Conservation (phyloP, 2,329 filamentous ascomycete species). For the Biscogniauxia mediterranea region DNA sequence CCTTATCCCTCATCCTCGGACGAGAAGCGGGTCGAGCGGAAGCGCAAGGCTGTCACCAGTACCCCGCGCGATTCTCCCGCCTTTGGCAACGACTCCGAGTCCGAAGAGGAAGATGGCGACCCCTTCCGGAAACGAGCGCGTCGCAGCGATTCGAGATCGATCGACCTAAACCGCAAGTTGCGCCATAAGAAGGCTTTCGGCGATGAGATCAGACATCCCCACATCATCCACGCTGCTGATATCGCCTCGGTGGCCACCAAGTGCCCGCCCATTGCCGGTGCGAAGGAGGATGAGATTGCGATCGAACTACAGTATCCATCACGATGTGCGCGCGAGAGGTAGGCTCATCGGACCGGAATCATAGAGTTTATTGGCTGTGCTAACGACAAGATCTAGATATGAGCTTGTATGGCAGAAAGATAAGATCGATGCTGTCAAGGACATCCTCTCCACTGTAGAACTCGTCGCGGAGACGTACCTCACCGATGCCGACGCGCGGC, state of each 20-base stretch:
- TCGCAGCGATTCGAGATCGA: conserved; percentile 38
- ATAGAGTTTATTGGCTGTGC: conserved; percentile 11
- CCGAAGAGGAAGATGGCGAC: conserved; percentile 52
- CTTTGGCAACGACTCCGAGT: conserved; percentile 47
- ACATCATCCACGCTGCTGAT: conserved; percentile 58
- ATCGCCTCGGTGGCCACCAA: conserved; percentile 51
- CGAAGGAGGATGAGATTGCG: conserved; percentile 51
- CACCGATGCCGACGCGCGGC: conserved; percentile 63
- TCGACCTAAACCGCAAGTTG: conserved; percentile 48
- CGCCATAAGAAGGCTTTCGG: conserved; percentile 47
- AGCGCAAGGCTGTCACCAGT: conserved; percentile 45
- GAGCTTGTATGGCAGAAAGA: conserved; percentile 77
- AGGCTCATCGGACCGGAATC: conserved; percentile 25
- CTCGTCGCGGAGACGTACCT: conserved; percentile 76
- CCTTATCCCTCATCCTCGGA: conserved; percentile 35
- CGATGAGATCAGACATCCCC: conserved; percentile 39
- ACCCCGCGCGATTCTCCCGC: conserved; percentile 44
- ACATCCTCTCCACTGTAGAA: conserved; percentile 68
- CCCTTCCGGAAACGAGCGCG: conserved; percentile 53
- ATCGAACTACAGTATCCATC: conserved; percentile 85
- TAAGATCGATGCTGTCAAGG: conserved; percentile 72
- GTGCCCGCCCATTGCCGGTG: conserved; percentile 50
- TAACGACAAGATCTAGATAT: conserved; percentile 48
- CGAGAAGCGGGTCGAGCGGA: conserved; percentile 37
- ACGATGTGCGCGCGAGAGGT: conserved; percentile 66